Evolutionary conservation across 2,329 filamentous ascomycete species (phyloP).

Genomic region (Rachicladosporium sp.): DNA sequence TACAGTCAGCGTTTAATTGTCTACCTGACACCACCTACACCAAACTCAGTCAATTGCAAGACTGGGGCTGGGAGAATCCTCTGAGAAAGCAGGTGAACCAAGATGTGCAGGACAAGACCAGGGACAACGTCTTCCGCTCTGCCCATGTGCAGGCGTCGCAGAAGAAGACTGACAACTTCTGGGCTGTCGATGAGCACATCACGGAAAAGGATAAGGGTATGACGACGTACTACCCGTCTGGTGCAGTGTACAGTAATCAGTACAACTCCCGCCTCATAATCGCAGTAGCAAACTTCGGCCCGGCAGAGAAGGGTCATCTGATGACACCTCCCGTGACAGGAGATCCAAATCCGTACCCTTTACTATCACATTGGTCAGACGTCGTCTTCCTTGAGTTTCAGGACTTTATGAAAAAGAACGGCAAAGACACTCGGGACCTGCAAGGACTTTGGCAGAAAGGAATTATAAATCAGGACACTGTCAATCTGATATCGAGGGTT

Average conservation of each 20-base stretch:
- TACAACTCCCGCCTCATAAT: conserved; percentile 1
- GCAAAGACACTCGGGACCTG: too few species aligned
- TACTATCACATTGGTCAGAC: conserved; percentile 7
- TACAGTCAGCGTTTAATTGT: conserved; percentile 1
- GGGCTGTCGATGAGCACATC: not conserved
- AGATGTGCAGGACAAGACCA: not conserved
- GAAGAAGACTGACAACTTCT: conserved; percentile 1
- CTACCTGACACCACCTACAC: conserved; percentile 2
- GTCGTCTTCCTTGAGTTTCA: conserved; percentile 8
- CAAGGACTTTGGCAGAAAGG: too few species aligned
- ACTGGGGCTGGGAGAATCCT: conserved; percentile 3
- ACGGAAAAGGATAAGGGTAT: not conserved
- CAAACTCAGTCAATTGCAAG: not conserved
- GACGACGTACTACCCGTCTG: conserved; percentile 1
- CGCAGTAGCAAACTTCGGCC: conserved; percentile 1
- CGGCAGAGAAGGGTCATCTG: not conserved
- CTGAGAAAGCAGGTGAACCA: not conserved
- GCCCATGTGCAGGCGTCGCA: conserved; percentile 1
- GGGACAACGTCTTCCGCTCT: too few species aligned
- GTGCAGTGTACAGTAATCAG: not conserved
- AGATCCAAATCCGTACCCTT: conserved; percentile 3
- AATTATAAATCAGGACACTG: too few species aligned
- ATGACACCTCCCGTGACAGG: conserved; percentile 4
- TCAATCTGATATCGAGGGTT: too few species aligned
- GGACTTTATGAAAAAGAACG: conserved; percentile 2